Evolutionary conservation across 305 asterid species (phyloP).

Genomic region (Fraxinus velutina): DNA sequence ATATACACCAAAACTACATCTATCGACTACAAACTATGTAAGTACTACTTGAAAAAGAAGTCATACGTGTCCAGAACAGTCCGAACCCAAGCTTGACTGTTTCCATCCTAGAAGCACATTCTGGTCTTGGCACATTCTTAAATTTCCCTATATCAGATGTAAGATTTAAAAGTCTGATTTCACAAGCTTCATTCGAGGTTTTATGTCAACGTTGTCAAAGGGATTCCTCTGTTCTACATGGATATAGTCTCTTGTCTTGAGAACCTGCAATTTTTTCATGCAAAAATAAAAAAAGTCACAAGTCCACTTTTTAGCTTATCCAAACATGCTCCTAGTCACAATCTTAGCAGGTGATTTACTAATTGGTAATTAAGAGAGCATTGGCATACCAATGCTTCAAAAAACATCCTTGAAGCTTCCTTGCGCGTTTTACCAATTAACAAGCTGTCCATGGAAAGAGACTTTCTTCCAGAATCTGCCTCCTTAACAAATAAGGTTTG

Average conservation of each 20-base stretch:
- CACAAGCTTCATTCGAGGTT: slow-evolving; percentile 57
- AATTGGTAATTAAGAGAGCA: neutral
- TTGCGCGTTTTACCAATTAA: slow-evolving; percentile 80
- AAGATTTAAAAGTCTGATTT: slow-evolving; percentile 35
- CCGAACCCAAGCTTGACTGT: neutral
- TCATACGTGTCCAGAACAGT: slow-evolving; percentile 15
- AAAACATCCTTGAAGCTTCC: slow-evolving; percentile 68
- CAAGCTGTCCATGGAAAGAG: slow-evolving; percentile 61
- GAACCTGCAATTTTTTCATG: slow-evolving; percentile 45
- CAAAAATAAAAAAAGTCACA: neutral
- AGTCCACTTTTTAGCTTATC: neutral
- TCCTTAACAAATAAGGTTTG: slow-evolving; percentile 66
- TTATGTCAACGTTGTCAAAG: slow-evolving; percentile 46
- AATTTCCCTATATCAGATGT: neutral
- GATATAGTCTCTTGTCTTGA: slow-evolving; percentile 78
- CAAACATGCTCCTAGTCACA: neutral
- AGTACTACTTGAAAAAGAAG: slow-evolving; percentile 22
- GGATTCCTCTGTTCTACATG: slow-evolving; percentile 65
- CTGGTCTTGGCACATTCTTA: neutral
- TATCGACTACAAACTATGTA: slow-evolving; percentile 24
- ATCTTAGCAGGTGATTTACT: neutral
- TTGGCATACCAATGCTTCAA: slow-evolving; percentile 62
- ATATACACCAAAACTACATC: slow-evolving; percentile 3
- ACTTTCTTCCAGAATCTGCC: slow-evolving; percentile 52
- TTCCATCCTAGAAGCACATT: slow-evolving; percentile 6